phyloP scores from a whole-genome alignment of 805 yeast species.

The Diddensiella transvaalensis region DNA sequence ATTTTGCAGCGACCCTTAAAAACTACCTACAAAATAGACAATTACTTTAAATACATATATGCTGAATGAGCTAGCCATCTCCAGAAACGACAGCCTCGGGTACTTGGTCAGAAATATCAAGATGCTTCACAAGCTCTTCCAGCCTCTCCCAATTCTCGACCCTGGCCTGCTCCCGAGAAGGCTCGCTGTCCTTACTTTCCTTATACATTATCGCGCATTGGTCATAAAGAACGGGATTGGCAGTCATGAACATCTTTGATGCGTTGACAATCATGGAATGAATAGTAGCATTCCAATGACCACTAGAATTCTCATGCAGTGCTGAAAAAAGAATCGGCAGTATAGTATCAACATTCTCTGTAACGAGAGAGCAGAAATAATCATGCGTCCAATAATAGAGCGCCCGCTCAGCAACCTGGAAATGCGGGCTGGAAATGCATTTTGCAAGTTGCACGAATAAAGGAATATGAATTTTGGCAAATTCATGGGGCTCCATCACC shows the following conservation, averaged over 20 bases:
- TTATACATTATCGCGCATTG: slow-evolving; percentile 87
- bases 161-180: slow-evolving; percentile 52
- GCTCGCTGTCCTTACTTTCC: slow-evolving; percentile 71
- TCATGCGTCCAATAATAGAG: slow-evolving; percentile 93
- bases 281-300: slow-evolving; percentile 90
- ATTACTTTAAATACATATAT: background rate
- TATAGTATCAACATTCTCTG: slow-evolving; percentile 84
- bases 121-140: slow-evolving; percentile 46
- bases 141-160: slow-evolving; percentile 59
- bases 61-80: background rate
- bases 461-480: slow-evolving; percentile 87
- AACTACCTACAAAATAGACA: background rate
- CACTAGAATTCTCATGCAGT: slow-evolving; percentile 72
- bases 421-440: slow-evolving; percentile 92
- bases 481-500: slow-evolving; percentile 91
- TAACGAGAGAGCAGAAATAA: slow-evolving; percentile 81
- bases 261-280: slow-evolving; percentile 90
- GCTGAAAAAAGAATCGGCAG: slow-evolving; percentile 90
- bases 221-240: slow-evolving; percentile 85
- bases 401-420: slow-evolving; percentile 95
- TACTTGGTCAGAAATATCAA: background rate
- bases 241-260: slow-evolving; percentile 85
- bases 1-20: no score
- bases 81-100: background rate
- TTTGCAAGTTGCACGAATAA: slow-evolving; percentile 89